phyloP scores from a whole-genome alignment of 306 rosid species.

The Cercis canadensis region DNA sequence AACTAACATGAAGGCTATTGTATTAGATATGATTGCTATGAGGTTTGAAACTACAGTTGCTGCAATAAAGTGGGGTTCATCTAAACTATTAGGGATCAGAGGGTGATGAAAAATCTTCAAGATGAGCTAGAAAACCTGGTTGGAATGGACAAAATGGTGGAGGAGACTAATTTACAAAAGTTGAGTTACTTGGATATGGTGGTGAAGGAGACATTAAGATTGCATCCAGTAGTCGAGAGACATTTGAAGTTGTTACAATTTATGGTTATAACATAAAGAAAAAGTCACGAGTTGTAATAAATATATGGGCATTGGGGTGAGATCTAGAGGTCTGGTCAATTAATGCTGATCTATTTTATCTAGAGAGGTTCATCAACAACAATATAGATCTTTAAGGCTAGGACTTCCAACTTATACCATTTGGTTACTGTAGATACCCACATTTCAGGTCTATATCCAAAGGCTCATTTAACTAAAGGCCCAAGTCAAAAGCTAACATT shows the following conservation, averaged over 20 bases:
- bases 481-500: no score
- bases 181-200: conserved; percentile 47
- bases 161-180: conserved; percentile 41
- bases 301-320: conserved; percentile 44
- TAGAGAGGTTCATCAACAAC: conserved; percentile 22
- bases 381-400: conserved; percentile 25
- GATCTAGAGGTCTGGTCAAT: conserved; percentile 41
- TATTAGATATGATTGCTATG: conserved; percentile 31
- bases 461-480: no score
- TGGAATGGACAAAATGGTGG: conserved; percentile 39
- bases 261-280: conserved; percentile 40
- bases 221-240: conserved; percentile 38
- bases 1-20: conserved; percentile 38
- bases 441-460: no score
- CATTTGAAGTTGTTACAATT: conserved; percentile 24
- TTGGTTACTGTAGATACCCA: no score
- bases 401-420: conserved; percentile 45
- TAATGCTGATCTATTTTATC: conserved; percentile 31
- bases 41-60: conserved; percentile 25
- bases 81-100: conserved; percentile 48
- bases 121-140: conserved; percentile 35
- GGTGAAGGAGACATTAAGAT: conserved; percentile 42
- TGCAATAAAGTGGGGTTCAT: conserved; percentile 27
- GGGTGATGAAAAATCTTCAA: conserved; percentile 40
- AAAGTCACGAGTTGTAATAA: conserved; percentile 31